A percentile compares a stretch with the other conserved stretches of the same genome.
Evolutionary conservation across 768 basidiomycete genomes (phyloP).

Genomic region (Boletus rex-veris): DNA sequence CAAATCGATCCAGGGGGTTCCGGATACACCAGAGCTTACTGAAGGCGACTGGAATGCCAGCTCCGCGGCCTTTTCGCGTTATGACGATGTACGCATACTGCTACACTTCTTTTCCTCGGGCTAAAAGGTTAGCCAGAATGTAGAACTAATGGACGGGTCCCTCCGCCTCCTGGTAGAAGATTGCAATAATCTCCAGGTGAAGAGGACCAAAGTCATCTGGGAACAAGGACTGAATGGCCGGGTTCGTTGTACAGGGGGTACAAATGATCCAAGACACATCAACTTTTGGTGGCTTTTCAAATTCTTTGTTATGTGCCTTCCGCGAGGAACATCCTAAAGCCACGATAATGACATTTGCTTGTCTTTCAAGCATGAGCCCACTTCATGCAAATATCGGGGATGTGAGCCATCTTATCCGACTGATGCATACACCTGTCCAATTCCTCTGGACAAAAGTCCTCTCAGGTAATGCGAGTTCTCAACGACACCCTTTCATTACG

Average conservation of each 20-base stretch:
- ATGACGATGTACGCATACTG: constrained; percentile 48
- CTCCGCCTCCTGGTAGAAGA: constrained; percentile 70
- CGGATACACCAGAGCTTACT: constrained; percentile 49
- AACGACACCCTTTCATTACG: constrained; percentile 64
- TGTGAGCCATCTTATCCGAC: constrained; percentile 35
- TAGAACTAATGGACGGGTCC: constrained; percentile 64
- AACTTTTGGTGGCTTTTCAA: constrained; percentile 63
- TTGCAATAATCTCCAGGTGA: constrained; percentile 70
- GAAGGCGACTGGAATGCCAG: constrained; percentile 58
- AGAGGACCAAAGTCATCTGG: neutral
- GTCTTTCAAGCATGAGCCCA: constrained; percentile 48
- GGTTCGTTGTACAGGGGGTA: constrained; percentile 48
- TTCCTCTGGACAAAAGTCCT: constrained; percentile 26
- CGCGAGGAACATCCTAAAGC: constrained; percentile 68
- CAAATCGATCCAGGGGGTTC: constrained; percentile 59
- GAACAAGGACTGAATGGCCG: neutral
- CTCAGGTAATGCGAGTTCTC: constrained; percentile 42
- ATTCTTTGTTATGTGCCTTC: constrained; percentile 54
- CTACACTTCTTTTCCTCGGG: neutral
- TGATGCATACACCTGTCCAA: constrained; percentile 3
- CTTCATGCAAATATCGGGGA: constrained; percentile 35
- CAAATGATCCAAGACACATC: constrained; percentile 63
- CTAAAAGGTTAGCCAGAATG: constrained; percentile 40
- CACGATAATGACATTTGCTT: constrained; percentile 53
- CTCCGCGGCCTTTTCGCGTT: constrained; percentile 47